Percentiles rank a stretch among this genome's conserved stretches.
Conservation (phyloP, 257 asterid genomes). For the Fraxinus quadrangulata region DNA sequence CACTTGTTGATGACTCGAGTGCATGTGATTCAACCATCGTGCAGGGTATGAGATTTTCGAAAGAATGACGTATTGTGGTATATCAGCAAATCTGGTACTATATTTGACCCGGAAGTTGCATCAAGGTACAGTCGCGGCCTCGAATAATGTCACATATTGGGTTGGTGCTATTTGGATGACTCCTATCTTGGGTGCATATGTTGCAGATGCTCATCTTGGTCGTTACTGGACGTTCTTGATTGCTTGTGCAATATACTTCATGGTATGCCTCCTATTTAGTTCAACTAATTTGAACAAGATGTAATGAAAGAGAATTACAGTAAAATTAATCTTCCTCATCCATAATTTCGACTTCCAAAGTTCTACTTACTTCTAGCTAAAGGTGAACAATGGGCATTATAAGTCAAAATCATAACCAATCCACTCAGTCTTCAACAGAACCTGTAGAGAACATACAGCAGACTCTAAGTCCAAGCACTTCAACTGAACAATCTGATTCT, state of each 20-base stretch:
- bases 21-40: not conserved
- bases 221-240: slow-evolving; percentile 60
- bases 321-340: no score
- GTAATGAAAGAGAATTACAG: no score
- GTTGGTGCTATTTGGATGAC: slow-evolving; percentile 61
- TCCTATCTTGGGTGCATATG: slow-evolving; percentile 58
- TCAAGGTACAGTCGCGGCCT: slow-evolving; percentile 55
- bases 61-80: slow-evolving; percentile 62
- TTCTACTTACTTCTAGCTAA: no score
- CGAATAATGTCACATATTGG: slow-evolving; percentile 69
- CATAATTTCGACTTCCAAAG: no score
- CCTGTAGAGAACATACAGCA: no score
- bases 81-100: slow-evolving; percentile 44
- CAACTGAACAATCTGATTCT: no score
- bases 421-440: no score
- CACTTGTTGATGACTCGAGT: not conserved
- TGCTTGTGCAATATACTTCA: slow-evolving; percentile 43
- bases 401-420: no score
- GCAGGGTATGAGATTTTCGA: slow-evolving; percentile 69
- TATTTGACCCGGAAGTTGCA: slow-evolving; percentile 52
- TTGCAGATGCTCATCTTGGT: slow-evolving; percentile 64
- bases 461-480: no score
- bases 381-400: no score
- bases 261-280: slow-evolving; percentile 30
- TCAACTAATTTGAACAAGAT: no score